These are phyloP conservation scores for Poa annua DNA, from an alignment of 176 grass and related monocot genomes.

Conservation along the genomic window DNA sequence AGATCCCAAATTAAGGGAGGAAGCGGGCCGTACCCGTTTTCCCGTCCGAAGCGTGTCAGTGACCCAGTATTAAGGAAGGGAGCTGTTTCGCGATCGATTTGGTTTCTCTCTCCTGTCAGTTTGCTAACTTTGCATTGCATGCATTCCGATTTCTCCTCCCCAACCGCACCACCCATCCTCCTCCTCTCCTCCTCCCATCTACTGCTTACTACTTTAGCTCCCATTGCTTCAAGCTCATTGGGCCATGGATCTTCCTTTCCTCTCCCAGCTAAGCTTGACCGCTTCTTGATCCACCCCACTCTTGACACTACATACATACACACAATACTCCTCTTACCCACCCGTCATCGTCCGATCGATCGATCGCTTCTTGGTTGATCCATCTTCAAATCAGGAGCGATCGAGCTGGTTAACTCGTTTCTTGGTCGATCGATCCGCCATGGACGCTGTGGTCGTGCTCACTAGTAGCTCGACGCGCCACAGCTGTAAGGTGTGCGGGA, in stretches of 20 bases:
- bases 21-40: neutral
- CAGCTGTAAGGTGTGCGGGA: slow-evolving; percentile 67
- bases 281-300: slow-evolving; percentile 15
- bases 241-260: slow-evolving; percentile 33
- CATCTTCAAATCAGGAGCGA: slow-evolving; percentile 2
- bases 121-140: slow-evolving; percentile 65
- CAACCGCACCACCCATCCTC: slow-evolving; percentile 36
- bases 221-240: slow-evolving; percentile 38
- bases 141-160: slow-evolving; percentile 48
- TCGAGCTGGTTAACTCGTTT: neutral
- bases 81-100: slow-evolving; percentile 32
- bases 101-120: slow-evolving; percentile 50
- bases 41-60: neutral
- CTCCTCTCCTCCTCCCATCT: slow-evolving; percentile 46
- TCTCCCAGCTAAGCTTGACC: slow-evolving; percentile 38
- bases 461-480: slow-evolving; percentile 36
- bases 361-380: slow-evolving; percentile 21
- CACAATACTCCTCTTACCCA: neutral
- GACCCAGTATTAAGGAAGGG: slow-evolving; percentile 19
- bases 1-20: neutral
- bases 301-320: neutral
- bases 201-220: slow-evolving; percentile 56
- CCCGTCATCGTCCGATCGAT: neutral
- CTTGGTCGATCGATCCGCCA: slow-evolving; percentile 30
- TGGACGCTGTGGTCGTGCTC: slow-evolving; percentile 31